These are phyloP conservation scores for Batrachochytrium dendrobatidis DNA, from an alignment of 371 early-diverging fungal genomes.

Conservation along the genomic window DNA sequence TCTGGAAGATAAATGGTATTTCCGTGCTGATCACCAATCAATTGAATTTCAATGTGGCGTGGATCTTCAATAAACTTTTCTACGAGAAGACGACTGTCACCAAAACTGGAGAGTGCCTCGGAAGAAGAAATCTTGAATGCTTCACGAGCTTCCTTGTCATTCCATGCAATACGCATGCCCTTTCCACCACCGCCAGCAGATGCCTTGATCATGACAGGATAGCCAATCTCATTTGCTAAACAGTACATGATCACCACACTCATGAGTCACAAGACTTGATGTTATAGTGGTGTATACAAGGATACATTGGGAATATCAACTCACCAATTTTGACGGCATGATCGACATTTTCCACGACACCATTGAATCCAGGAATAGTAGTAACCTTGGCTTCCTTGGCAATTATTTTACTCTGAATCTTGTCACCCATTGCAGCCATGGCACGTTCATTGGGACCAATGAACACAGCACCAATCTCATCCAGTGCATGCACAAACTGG, in stretches of 20 bases:
- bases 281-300: neutral
- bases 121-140: constrained; percentile 74
- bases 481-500: constrained; percentile 74
- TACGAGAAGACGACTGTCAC: constrained; percentile 80
- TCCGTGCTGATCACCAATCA: constrained; percentile 95
- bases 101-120: constrained; percentile 83
- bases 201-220: constrained; percentile 98
- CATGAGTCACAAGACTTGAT: too few species aligned
- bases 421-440: constrained; percentile 92
- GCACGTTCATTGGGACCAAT: constrained; percentile 84
- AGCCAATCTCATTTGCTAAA: constrained; percentile 84
- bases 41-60: constrained; percentile 96
- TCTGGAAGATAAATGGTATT: constrained; percentile 90
- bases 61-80: constrained; percentile 92
- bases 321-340: constrained; percentile 61
- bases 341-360: constrained; percentile 61
- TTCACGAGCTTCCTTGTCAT: constrained; percentile 63
- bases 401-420: constrained; percentile 78
- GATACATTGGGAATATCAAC: neutral
- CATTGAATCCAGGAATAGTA: constrained; percentile 87
- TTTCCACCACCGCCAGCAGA: constrained; percentile 99
- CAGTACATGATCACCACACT: neutral
- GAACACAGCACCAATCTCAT: constrained; percentile 62
- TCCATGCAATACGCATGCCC: constrained; percentile 82
- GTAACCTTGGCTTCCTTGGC: constrained; percentile 77